Percentiles rank a stretch among this genome's conserved stretches.
These are phyloP conservation scores for Collybia mongolica DNA, from an alignment of 768 basidiomycete genomes.

Conservation along the genomic window DNA sequence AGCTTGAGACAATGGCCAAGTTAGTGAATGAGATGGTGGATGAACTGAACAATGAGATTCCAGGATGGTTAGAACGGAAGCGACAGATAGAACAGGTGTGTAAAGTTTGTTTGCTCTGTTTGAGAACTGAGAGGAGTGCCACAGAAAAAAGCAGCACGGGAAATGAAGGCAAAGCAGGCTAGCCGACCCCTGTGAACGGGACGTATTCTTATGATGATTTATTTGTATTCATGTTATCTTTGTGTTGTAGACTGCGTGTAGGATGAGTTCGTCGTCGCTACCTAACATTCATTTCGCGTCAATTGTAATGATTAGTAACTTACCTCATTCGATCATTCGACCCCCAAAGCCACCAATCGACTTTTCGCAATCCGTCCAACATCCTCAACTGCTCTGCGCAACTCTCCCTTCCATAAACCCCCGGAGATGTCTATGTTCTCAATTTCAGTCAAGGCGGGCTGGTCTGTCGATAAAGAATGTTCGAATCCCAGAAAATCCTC, in stretches of 20 bases:
- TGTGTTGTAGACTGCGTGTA: slow-evolving; percentile 9
- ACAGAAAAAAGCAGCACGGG: slow-evolving; percentile 15
- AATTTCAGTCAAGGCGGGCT: slow-evolving; percentile 38
- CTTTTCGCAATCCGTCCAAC: slow-evolving; percentile 77
- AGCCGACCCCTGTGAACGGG: not conserved
- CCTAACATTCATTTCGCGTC: too few relatives aligned
- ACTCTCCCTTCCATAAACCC: slow-evolving; percentile 62
- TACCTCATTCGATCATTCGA: slow-evolving; percentile 31
- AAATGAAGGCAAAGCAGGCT: slow-evolving; percentile 9
- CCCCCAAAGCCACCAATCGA: slow-evolving; percentile 49
- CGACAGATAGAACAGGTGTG: slow-evolving; percentile 50
- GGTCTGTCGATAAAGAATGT: slow-evolving; percentile 46
- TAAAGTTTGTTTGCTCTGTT: not conserved
- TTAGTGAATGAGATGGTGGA: slow-evolving; percentile 55
- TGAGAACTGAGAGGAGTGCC: not conserved
- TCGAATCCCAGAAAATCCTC: slow-evolving; percentile 58
- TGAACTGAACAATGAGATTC: slow-evolving; percentile 52
- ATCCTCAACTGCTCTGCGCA: slow-evolving; percentile 70
- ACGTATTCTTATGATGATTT: too few relatives aligned
- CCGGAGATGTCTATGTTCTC: slow-evolving; percentile 33
- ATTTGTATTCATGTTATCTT: not conserved
- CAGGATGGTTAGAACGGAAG: slow-evolving; percentile 61
- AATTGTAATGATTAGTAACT: not conserved
- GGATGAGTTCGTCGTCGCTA: not conserved
- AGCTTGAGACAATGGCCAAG: slow-evolving; percentile 35